These are phyloP conservation scores for Trametes sp. DNA, from an alignment of 1,284 basidiomycete species.

Conservation along the genomic window DNA sequence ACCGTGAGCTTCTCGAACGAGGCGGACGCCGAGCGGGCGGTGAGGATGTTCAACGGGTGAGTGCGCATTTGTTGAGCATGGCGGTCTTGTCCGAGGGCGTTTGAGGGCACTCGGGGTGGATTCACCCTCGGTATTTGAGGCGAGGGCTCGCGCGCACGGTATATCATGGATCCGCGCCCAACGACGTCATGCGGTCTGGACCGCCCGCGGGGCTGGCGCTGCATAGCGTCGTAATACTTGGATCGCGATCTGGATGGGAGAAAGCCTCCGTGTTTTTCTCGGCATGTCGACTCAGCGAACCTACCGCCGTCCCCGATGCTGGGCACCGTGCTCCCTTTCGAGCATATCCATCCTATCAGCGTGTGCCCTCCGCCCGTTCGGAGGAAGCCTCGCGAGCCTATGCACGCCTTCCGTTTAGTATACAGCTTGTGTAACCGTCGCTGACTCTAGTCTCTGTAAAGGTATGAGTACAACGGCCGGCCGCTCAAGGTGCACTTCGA, in stretches of 20 bases:
- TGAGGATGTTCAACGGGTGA: conserved; percentile 88
- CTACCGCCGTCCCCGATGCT: background rate
- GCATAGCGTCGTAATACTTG: background rate
- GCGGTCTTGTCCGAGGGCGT: no score
- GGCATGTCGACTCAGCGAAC: background rate
- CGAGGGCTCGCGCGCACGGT: background rate
- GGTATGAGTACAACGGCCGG: conserved; percentile 88
- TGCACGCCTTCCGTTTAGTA: background rate
- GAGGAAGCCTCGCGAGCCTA: background rate
- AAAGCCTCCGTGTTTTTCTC: background rate
- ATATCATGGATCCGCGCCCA: background rate
- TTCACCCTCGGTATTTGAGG: conserved; percentile 3
- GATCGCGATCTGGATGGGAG: background rate
- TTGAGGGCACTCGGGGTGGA: background rate
- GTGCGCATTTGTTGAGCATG: conserved; percentile 33
- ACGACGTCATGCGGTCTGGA: conserved; percentile 10
- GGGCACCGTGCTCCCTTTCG: background rate
- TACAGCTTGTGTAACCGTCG: background rate
- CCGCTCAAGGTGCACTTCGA: conserved; percentile 88
- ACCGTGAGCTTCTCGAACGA: conserved; percentile 88
- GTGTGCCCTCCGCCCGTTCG: background rate
- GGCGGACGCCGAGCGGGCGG: conserved; percentile 86
- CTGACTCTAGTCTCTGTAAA: conserved; percentile 40
- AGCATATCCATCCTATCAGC: background rate
- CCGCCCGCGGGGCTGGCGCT: background rate